Base-by-base conservation (phyloP, 2,329 filamentous ascomycete genomes). In the Sphaerulina vaccinii region DNA sequence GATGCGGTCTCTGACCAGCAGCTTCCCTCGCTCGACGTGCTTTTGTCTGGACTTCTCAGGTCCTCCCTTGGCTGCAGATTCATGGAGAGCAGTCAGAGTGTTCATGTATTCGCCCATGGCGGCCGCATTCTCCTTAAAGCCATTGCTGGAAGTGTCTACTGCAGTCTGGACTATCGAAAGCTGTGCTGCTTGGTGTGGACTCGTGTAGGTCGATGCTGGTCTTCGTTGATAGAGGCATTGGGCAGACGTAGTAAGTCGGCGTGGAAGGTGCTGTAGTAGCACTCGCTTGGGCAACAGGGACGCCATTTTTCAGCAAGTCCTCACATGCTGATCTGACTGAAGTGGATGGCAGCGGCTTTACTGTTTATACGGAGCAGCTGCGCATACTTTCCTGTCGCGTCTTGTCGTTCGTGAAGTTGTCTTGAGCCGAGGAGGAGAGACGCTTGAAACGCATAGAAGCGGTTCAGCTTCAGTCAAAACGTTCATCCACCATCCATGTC, bases 1-100 rank as follows among this genome's bases (percentile, higher is more conserved):
- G 48, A 99, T 83, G 27, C 92, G 85, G 70, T 97, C 92, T 59
- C 93, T 78, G 2, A 91, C 90, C 51, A 99, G 79, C 90, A 97
- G 96, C 79, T 97, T 97, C 58, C 89, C 88, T 62, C 91, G 79
- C 27, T 85, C 82, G 18, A 95, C 72, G 68, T 97, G 92, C 75
- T 96, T 96, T 58, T 92, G 84, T 53, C 87, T 79, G 3, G 92
- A 88, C 70, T 93, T 93, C 52, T 85, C 80, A 1, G 88, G 75
- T 0, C 93, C 93, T 47, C 92, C 92, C 58, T 81, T 79, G 44
- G 89, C 82, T 7, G 62, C 65, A 60, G 79, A 83, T 40, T 77
- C 73, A 52, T 92, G 89, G 52, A 97, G 77, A 47, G 78, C 75
- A 54, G 85, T 79, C 64, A 97, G 79, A 16, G 79, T 80, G 49